Conservation (phyloP, 768 basidiomycete species). For the Kwoniella sp. region DNA sequence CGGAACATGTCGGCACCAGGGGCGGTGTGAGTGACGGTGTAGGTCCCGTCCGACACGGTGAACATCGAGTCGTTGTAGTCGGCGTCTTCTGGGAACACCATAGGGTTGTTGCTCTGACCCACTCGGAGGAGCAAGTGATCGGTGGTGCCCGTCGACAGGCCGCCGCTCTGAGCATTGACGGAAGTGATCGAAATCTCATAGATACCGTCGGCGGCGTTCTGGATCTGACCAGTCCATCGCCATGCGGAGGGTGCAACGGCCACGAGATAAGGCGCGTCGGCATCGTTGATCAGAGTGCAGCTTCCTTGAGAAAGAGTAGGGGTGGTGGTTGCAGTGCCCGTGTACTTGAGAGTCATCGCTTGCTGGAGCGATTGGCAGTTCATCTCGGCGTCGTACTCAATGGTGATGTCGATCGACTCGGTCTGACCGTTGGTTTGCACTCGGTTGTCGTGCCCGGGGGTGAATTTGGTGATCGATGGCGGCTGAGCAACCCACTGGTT, state of each 20-base stretch:
- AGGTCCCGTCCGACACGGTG: slow-evolving; percentile 59
- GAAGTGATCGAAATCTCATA: slow-evolving; percentile 66
- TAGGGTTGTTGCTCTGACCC: slow-evolving; percentile 66
- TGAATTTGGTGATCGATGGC: slow-evolving; percentile 72
- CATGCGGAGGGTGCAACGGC: slow-evolving; percentile 62
- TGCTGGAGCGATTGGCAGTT: slow-evolving; percentile 64
- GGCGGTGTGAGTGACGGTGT: slow-evolving; percentile 74
- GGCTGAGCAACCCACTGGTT: slow-evolving; percentile 65
- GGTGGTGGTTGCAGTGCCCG: slow-evolving; percentile 59
- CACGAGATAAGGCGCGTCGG: slow-evolving; percentile 54
- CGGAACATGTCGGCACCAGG: slow-evolving; percentile 81
- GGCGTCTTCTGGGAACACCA: slow-evolving; percentile 72
- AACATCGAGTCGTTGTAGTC: slow-evolving; percentile 63
- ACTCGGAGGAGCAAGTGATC: slow-evolving; percentile 80
- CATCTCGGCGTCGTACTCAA: slow-evolving; percentile 80
- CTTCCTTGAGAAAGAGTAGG: slow-evolving; percentile 55
- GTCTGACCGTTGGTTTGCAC: slow-evolving; percentile 55
- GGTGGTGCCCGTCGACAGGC: slow-evolving; percentile 58
- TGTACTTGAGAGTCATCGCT: slow-evolving; percentile 64
- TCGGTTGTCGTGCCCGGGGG: slow-evolving; percentile 81
- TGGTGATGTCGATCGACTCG: slow-evolving; percentile 63
- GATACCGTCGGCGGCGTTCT: slow-evolving; percentile 75
- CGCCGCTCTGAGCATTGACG: slow-evolving; percentile 57
- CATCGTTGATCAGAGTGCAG: slow-evolving; percentile 53
- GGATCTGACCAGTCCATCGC: slow-evolving; percentile 70